phyloP scores from a whole-genome alignment of 2,329 filamentous ascomycete genomes.

The Clonostachys byssicola region DNA sequence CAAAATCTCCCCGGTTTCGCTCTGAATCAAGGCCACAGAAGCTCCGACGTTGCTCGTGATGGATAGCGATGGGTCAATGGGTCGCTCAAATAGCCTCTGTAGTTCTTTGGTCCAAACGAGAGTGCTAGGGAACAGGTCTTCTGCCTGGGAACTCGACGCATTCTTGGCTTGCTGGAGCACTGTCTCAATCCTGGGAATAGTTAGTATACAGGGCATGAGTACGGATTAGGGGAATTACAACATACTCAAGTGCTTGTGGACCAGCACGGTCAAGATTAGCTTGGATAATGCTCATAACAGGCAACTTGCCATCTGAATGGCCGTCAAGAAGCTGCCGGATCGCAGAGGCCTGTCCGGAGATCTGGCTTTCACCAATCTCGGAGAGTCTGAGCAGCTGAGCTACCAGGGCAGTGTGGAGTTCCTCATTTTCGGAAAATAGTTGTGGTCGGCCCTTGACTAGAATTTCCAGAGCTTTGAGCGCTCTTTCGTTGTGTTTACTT shows the following conservation, averaged over 20 bases:
- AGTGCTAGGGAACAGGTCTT: conserved; percentile 58
- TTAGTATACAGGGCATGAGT: not conserved
- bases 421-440: conserved; percentile 37
- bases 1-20: not conserved
- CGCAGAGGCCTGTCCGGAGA: conserved; percentile 32
- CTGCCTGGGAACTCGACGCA: conserved; percentile 18
- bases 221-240: not conserved
- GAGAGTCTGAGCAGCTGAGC: conserved; percentile 48
- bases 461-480: conserved; percentile 41
- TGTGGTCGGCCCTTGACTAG: conserved; percentile 38
- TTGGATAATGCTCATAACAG: conserved; percentile 47
- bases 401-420: conserved; percentile 43
- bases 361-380: conserved; percentile 35
- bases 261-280: conserved; percentile 47
- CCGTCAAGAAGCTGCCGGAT: conserved; percentile 42
- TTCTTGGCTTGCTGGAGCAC: conserved; percentile 40
- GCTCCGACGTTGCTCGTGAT: conserved; percentile 72
- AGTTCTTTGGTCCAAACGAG: conserved; percentile 65
- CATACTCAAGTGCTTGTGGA: conserved; percentile 46
- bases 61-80: conserved; percentile 61
- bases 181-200: conserved; percentile 39
- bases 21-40: conserved; percentile 56
- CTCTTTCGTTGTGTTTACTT: conserved; percentile 11
- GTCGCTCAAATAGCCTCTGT: conserved; percentile 40
- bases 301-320: conserved; percentile 32